These are phyloP conservation scores for Neurospora sp. DNA, from an alignment of 495 filamentous ascomycete genomes.

Conservation along the genomic window DNA sequence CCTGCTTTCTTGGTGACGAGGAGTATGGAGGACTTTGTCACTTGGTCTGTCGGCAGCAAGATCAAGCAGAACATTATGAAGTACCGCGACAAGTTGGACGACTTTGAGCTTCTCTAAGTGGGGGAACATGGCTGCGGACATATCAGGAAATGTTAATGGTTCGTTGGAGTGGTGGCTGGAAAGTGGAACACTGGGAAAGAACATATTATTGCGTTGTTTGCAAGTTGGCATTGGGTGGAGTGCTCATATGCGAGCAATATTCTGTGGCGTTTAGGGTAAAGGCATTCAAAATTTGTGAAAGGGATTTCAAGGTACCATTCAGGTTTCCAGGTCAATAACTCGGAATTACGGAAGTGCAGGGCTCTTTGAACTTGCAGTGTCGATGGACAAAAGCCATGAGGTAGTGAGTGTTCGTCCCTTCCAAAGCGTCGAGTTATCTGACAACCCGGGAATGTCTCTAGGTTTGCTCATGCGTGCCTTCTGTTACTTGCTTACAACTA, in stretches of 20 bases:
- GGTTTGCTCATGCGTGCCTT: too few relatives aligned
- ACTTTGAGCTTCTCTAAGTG: conserved; percentile 76
- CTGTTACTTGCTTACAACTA: too few relatives aligned
- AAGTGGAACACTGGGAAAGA: background rate
- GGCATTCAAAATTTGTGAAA: background rate
- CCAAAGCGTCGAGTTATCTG: too few relatives aligned
- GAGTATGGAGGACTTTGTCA: conserved; percentile 93
- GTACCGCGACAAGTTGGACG: conserved; percentile 91
- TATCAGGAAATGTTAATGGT: background rate
- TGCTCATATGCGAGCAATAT: background rate
- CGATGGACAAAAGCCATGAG: background rate
- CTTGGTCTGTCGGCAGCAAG: conserved; percentile 93
- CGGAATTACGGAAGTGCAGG: background rate
- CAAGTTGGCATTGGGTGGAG: background rate
- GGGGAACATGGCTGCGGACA: background rate
- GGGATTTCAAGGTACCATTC: background rate
- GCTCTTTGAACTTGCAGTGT: background rate
- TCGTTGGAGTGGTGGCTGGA: background rate
- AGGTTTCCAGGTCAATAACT: background rate
- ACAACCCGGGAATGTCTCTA: too few relatives aligned
- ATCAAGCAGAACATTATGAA: conserved; percentile 90
- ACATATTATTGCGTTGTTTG: background rate
- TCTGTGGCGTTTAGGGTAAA: background rate
- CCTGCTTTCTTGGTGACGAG: conserved; percentile 66
- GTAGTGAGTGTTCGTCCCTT: too few relatives aligned